phyloP scores from a whole-genome alignment of 176 grass and related monocot species.

The Leersia perrieri region DNA sequence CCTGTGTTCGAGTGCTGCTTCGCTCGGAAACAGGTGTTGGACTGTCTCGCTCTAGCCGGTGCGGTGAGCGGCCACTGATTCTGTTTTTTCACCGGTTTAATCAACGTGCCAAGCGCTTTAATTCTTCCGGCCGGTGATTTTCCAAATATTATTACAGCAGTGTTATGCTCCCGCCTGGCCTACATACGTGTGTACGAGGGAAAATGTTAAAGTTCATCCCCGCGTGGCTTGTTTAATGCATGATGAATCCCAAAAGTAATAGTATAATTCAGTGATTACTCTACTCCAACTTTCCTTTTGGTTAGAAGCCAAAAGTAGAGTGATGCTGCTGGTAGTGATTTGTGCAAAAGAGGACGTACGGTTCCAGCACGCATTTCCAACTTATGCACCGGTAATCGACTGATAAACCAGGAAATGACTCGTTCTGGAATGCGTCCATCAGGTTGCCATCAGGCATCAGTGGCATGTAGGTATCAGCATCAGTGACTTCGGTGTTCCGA shows the following conservation, averaged over 20 bases:
- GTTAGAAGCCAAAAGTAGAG: background rate
- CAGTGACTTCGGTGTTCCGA: background rate
- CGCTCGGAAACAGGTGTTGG: conserved; percentile 2
- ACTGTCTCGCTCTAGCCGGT: background rate
- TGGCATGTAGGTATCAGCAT: background rate
- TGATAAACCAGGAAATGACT: background rate
- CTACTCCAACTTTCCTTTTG: too few relatives aligned
- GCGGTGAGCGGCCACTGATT: background rate
- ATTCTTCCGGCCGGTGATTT: background rate
- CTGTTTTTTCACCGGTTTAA: background rate
- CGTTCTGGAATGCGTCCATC: background rate
- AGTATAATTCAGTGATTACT: too few relatives aligned
- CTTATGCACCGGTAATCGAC: background rate
- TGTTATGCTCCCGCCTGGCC: background rate
- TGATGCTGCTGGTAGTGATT: background rate
- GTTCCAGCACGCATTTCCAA: too few relatives aligned
- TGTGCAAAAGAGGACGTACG: background rate
- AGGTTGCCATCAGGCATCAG: background rate
- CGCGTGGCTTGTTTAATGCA: too few relatives aligned
- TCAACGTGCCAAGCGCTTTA: background rate
- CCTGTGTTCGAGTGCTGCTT: background rate
- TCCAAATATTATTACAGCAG: background rate
- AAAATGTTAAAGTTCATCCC: background rate
- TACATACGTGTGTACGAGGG: background rate
- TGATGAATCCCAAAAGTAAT: too few relatives aligned